Evolutionary conservation across 1,284 basidiomycete species (phyloP), one percentile per base, ranked within the genome.

Genomic region (Taiwanofungus camphoratus): DNA sequence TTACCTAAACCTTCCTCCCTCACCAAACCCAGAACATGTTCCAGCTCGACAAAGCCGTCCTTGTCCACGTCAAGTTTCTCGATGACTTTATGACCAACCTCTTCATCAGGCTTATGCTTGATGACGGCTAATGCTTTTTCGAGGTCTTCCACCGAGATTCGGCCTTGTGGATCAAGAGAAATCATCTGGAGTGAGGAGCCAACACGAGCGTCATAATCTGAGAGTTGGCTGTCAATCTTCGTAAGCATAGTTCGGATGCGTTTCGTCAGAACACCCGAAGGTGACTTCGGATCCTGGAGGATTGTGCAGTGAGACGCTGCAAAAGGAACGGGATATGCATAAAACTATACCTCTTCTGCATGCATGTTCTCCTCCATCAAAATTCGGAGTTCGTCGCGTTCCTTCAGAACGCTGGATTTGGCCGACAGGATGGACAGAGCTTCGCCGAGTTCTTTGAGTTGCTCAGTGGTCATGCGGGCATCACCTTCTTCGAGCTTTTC

Each of bases 381-480:
- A 15, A 77, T 76, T 35, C 86, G 80, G 13, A 99, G 76, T 65
- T 99, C 95, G 55, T 88, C 83, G 39, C 95, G 83, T 68, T 99
- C 95, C 68, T 97, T 94, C 50, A 97, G 76, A 34, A 99, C 95
- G 49, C 87, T 92, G n/a, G 92, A 97, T 64, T 92, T 95, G 48
- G 95, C 87, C 15, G 91, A 94, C 39, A 98, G 74, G 55, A 99
- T 80, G 5, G 87, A 86, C 40, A 99, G 71, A 1, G 95, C 92
- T 58, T 96, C 93, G 36, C 88, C 87, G 34, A 99, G 79, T 66
- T 99, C 95, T 57, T 85, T 86, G 19, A 99, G 76, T 62, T 99
- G 96, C 62, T 99, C 95, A 27, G 90, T 82, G 4, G 93, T 99
- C 95, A 99, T 98, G 43, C 92, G 83, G 23, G 92, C 92, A 53